Base-by-base conservation (phyloP, 202 grass and related monocot genomes). In the Setaria viridis region DNA sequence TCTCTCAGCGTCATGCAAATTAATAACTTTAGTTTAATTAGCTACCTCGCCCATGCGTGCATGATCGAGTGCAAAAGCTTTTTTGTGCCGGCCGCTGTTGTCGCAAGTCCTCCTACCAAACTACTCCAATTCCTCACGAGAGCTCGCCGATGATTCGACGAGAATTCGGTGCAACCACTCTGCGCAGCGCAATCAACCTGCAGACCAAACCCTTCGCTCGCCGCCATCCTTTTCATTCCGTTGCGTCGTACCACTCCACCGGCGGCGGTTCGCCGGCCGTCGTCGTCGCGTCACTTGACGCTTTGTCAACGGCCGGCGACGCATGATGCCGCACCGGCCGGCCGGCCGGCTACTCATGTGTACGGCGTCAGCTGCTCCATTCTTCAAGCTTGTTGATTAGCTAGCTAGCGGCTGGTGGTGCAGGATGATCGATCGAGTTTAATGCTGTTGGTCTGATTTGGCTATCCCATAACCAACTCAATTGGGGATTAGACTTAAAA, bases 111-210 rank as follows among this genome's bases (percentile, higher is more conserved):
- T 53, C 32, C 72, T 70, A 45, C 15, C 15, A 37, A 34, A 47
- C 75, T 5, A 35, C 76, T 66, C 29, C 5, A 8, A 37, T 67
- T 66, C 60, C 77, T 20, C 21, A 8, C 9, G 43, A 33, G 47
- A 10, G 25, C 9, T 73, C 25, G 50, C 7, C 10, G 74, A 62
- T 77, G 74, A 77, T 77, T 60, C 54, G 74, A 42, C 39, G 34
- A 41, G 76, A 46, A 82, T 47, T 82, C 54, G 80, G 80, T 82
- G 80, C 67, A 72, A 82, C 80, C 67, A 72, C 80, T 82, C 76
- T 48, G 20, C 65, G 1, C 39, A 41, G 34, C 39, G 48, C 64
- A 30, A 56, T 25, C 65, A 48, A 43, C 43, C 43, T 45, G 43
- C 43, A 46, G 43, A 46, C 43, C 67, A 57, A 55, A 34, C 9